phyloP scores from a whole-genome alignment of 306 rosid genomes.

The Lupinus albus region DNA sequence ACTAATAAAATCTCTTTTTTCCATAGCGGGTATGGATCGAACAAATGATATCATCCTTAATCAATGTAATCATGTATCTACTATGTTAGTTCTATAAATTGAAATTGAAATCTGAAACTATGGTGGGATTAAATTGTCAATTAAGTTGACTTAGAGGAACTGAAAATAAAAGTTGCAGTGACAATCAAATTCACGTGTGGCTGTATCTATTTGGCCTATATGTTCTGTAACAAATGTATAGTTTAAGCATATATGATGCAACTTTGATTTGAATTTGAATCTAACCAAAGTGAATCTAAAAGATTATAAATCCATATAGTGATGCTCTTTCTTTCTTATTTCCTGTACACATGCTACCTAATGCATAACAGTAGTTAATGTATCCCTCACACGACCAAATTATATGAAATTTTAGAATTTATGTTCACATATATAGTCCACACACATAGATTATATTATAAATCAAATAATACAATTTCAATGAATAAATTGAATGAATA shows the following conservation, averaged over 20 bases:
- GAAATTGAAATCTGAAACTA: conserved; percentile 27
- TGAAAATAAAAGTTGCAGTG: conserved; percentile 38
- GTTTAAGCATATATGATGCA: background rate
- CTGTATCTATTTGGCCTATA: conserved; percentile 36
- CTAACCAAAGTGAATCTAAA: conserved; percentile 19
- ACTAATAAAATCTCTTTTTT: no score
- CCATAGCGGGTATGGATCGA: no score
- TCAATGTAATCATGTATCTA: no score
- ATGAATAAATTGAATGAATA: no score
- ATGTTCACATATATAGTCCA: no score
- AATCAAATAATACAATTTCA: no score
- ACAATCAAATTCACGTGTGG: conserved; percentile 53
- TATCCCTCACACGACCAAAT: conserved; percentile 9
- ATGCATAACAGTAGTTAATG: background rate
- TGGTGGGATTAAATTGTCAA: conserved; percentile 42
- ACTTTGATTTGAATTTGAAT: conserved; percentile 35
- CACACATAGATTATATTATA: no score
- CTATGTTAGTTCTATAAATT: conserved; percentile 3
- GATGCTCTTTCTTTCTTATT: background rate
- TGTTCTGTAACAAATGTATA: conserved; percentile 19
- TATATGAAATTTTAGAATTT: no score
- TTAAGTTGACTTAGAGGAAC: conserved; percentile 45
- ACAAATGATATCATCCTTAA: no score
- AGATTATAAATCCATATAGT: conserved; percentile 7
- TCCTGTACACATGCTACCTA: background rate